A percentile compares a stretch with the other conserved stretches of the same genome.
Conservation (phyloP, 495 filamentous ascomycete species). For the Aspergillus ostianus region DNA sequence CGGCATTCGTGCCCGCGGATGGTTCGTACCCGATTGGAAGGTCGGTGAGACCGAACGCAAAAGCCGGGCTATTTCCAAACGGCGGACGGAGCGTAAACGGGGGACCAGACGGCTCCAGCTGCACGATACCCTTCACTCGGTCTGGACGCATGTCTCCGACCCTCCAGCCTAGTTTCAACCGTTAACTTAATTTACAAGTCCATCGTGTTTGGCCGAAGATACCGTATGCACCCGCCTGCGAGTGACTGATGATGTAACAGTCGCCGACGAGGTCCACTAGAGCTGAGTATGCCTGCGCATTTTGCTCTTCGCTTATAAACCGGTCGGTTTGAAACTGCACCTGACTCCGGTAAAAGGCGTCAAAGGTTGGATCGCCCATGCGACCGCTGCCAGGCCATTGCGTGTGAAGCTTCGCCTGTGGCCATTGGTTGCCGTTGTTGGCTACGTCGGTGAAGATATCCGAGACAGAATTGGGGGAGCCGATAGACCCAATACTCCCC, state of each 20-base stretch:
- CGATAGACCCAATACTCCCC: conserved; percentile 15
- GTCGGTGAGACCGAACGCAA: conserved; percentile 19
- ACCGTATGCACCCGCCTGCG: conserved; percentile 28
- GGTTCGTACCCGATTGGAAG: conserved; percentile 27
- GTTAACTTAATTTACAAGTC: background rate
- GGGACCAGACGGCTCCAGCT: conserved; percentile 30
- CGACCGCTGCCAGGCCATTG: conserved; percentile 54
- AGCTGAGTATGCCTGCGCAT: conserved; percentile 22
- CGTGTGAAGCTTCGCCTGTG: conserved; percentile 45
- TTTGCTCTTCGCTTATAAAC: conserved; percentile 20
- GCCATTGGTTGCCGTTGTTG: conserved; percentile 37
- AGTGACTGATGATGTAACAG: conserved; percentile 31
- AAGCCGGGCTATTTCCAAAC: background rate
- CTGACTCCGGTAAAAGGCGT: conserved; percentile 36
- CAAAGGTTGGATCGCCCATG: conserved; percentile 50
- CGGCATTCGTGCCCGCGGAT: background rate
- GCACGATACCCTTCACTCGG: conserved; percentile 28
- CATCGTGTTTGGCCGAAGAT: background rate
- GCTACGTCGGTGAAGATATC: conserved; percentile 36
- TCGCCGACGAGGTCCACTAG: conserved; percentile 33
- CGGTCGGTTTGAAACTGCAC: conserved; percentile 26
- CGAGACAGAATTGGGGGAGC: conserved; percentile 26
- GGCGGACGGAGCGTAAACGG: conserved; percentile 14
- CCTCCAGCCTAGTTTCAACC: conserved; percentile 13
- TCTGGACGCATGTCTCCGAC: conserved; percentile 28